Evolutionary conservation across 2,329 filamentous ascomycete species (phyloP), one percentile per base, ranked within the genome.

Genomic region (Cladosporium velox): DNA sequence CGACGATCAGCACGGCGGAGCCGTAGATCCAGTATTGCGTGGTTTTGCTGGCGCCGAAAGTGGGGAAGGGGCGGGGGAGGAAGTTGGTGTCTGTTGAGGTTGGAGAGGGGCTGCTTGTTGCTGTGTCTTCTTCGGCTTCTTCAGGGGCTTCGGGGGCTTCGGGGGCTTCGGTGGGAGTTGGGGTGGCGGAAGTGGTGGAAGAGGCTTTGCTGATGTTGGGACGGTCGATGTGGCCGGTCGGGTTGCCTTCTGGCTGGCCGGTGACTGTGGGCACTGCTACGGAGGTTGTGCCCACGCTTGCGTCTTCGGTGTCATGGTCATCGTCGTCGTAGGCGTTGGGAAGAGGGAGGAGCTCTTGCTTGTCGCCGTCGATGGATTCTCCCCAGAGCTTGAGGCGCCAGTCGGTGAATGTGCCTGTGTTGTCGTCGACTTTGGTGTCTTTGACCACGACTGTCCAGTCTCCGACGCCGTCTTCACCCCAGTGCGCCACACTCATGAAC

Each of bases 401-500:
- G 80, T 99, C 94, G 57, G 88, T 85, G 73, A 98, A 96, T 11
- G 83, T 88, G 70, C 95, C 95, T 6, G 82, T 87, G 77, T 90
- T 82, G 5, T 90, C 85, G 76, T 99, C 97, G 67, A 90, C 85
- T 21, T 87, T 82, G 24, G 90, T 90, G 76, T 99, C 95, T 73
- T 93, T 95, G 73, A 98, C 88, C 60, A 97, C 83, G 47, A 99
- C 85, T 0, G 91, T 96, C 95, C 95, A 99, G 26, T 87, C 93
- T 62, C 95, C 95, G 66, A 93, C 79, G 67, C 93, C 93, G 52
- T 86, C 85, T 79, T 99, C 95, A 59, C 95, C 95, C 92, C 93
- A 99, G 77, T 99, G 95, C 69, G 90, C 93, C 44, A 99, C 95
- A 68, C 90, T 96, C 95, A 99, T 99, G 74, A 99, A 99, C 0